Conservation (phyloP, 2,329 filamentous ascomycete species). For the Blastomyces parvus region DNA sequence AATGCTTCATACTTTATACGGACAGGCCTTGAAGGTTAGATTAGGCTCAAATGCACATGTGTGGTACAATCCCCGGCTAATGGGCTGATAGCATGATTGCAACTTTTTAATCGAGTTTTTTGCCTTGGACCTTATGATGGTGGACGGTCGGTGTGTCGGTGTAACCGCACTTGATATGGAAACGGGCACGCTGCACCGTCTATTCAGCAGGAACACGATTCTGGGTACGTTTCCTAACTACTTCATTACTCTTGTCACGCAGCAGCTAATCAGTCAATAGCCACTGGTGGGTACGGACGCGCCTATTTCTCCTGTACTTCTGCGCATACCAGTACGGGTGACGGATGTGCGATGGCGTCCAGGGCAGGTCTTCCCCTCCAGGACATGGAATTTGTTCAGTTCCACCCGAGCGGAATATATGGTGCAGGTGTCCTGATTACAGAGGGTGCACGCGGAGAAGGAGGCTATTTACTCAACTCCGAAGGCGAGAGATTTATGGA, state of each 20-base stretch:
- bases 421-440: conserved; percentile 86
- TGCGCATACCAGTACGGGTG: conserved; percentile 83
- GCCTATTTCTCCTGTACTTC: conserved; percentile 90
- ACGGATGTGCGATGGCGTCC: conserved; percentile 89
- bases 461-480: conserved; percentile 80
- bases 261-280: conserved; percentile 40
- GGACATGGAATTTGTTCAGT: conserved; percentile 90
- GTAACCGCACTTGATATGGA: conserved; percentile 88
- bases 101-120: conserved; percentile 97
- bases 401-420: conserved; percentile 90
- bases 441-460: conserved; percentile 83
- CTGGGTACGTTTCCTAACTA: conserved; percentile 9
- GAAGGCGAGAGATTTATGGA: conserved; percentile 94
- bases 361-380: conserved; percentile 85
- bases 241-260: background rate
- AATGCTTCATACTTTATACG: conserved; percentile 84
- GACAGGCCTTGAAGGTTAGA: conserved; percentile 60
- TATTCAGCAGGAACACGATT: conserved; percentile 82
- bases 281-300: conserved; percentile 82
- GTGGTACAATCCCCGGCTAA: conserved; percentile 6
- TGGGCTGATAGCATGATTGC: conserved; percentile 56
- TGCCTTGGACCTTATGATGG: conserved; percentile 82
- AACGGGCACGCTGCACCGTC: conserved; percentile 81
- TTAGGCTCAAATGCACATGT: background rate
- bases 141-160: conserved; percentile 81